These are phyloP conservation scores for Nelumbo lutea DNA, from an alignment of 164 flowering plant genomes.

Conservation along the genomic window DNA sequence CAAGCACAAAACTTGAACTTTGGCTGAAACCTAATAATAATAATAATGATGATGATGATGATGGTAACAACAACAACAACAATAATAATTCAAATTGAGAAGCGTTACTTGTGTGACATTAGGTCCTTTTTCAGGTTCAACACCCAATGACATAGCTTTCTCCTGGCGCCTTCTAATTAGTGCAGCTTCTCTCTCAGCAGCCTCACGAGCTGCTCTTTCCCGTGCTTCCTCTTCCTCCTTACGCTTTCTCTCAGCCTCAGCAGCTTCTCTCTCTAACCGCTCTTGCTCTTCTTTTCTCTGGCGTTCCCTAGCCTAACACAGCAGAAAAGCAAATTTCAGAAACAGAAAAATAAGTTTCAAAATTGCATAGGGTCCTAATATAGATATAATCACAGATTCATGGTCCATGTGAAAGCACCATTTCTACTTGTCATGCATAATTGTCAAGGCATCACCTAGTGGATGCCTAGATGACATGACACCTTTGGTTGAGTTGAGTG, in stretches of 20 bases:
- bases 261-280: constrained; percentile 79
- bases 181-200: constrained; percentile 87
- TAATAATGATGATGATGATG: background rate
- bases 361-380: background rate
- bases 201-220: constrained; percentile 80
- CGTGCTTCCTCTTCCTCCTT: constrained; percentile 93
- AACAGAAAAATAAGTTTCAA: background rate
- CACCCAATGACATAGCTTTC: constrained; percentile 76
- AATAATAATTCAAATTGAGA: background rate
- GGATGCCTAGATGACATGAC: too few species aligned
- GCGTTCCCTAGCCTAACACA: constrained; percentile 80
- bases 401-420: background rate
- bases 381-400: background rate
- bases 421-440: too few species aligned
- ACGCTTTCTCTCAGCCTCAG: constrained; percentile 85
- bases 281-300: constrained; percentile 89
- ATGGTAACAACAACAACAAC: background rate
- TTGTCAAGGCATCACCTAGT: too few species aligned
- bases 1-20: too few species aligned
- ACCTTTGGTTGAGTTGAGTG: too few species aligned
- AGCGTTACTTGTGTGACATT: constrained; percentile 72
- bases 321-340: background rate
- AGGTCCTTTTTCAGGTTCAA: constrained; percentile 94
- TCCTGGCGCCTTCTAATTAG: constrained; percentile 67
- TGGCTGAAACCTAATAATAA: too few species aligned